These are phyloP conservation scores for Pyricularia grisea DNA, from an alignment of 2,329 filamentous ascomycete genomes.

Conservation along the genomic window DNA sequence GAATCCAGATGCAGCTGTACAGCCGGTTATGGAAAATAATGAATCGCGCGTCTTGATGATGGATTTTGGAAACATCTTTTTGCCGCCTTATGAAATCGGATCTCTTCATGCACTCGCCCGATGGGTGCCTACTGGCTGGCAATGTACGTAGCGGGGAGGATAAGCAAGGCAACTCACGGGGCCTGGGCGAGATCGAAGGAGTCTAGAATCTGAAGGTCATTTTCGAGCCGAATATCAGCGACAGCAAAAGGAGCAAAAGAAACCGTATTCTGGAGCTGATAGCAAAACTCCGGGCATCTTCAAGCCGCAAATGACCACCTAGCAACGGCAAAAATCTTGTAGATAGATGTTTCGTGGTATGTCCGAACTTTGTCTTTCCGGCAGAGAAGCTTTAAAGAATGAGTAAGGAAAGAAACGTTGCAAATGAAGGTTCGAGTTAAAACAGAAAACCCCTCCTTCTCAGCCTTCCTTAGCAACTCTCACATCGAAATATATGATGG, in stretches of 20 bases:
- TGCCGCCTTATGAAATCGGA: not conserved
- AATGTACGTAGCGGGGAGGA: not conserved
- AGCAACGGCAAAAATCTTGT: not conserved
- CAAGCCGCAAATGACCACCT: not conserved
- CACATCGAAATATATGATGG: not conserved
- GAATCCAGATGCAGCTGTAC: not conserved
- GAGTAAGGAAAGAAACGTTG: not conserved
- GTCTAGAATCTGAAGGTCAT: not conserved
- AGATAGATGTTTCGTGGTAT: not conserved
- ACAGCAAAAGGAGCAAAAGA: not conserved
- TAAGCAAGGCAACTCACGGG: not conserved
- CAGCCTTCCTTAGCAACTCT: not conserved
- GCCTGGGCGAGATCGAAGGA: not conserved
- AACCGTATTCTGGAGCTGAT: not conserved
- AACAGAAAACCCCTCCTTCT: not conserved
- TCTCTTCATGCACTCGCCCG: not conserved
- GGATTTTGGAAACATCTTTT: not conserved
- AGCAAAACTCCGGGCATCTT: not conserved
- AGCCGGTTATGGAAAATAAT: not conserved
- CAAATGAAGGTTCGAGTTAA: not conserved
- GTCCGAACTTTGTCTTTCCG: not conserved
- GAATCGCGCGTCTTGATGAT: not conserved
- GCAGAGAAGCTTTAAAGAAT: not conserved
- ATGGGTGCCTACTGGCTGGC: not conserved
- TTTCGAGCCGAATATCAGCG: not conserved